phyloP scores from a whole-genome alignment of 2,329 filamentous ascomycete genomes.

The Sporothrix humicola region DNA sequence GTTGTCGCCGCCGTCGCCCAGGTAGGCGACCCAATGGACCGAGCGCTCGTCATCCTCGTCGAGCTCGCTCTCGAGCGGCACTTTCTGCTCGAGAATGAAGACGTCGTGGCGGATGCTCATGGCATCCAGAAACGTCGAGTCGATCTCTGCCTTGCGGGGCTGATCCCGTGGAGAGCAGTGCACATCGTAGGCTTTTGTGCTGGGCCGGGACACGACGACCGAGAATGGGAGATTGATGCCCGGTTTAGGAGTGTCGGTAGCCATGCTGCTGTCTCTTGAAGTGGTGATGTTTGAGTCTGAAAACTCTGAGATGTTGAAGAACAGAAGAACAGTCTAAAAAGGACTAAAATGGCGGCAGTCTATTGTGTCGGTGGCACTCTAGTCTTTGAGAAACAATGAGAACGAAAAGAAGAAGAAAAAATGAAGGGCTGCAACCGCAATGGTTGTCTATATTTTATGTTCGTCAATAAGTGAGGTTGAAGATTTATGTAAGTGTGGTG shows the following conservation, averaged over 20 bases:
- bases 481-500: constrained; percentile 14
- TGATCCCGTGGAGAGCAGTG: constrained; percentile 43
- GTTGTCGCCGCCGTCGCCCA: constrained; percentile 52
- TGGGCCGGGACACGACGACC: constrained; percentile 28
- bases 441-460: too few species aligned
- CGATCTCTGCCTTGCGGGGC: constrained; percentile 54
- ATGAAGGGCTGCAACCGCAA: too few species aligned
- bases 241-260: background rate
- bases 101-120: constrained; percentile 67
- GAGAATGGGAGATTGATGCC: background rate
- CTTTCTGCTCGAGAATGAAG: constrained; percentile 64
- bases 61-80: constrained; percentile 71
- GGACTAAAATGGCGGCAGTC: too few species aligned
- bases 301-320: background rate
- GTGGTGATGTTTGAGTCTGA: background rate
- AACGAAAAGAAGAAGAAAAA: too few species aligned
- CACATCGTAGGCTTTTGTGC: constrained; percentile 47
- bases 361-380: too few species aligned
- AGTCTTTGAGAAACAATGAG: too few species aligned
- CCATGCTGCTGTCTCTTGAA: background rate
- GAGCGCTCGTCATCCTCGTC: constrained; percentile 79
- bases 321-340: too few species aligned
- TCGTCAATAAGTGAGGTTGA: background rate
- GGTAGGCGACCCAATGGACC: constrained; percentile 90
- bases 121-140: constrained; percentile 65